Evolutionary conservation across 2,329 filamentous ascomycete species (phyloP).

Genomic region (Epichloe glyceriae): DNA sequence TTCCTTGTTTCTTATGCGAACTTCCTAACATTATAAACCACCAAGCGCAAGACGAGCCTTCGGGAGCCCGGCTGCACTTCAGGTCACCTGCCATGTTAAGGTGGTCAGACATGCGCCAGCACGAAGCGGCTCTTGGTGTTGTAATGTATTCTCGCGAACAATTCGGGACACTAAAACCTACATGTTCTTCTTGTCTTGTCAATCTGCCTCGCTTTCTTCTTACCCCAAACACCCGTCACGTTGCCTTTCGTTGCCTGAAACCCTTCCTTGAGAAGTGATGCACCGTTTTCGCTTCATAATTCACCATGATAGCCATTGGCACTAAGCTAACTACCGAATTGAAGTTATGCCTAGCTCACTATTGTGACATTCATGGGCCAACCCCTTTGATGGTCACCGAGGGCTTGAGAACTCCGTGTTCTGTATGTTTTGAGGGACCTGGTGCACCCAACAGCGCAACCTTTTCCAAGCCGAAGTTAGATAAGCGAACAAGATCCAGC

Average conservation of each 20-base stretch:
- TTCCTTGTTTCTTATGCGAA: slow-evolving; percentile 4
- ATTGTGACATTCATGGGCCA: slow-evolving; percentile 57
- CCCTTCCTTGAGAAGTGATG: neutral
- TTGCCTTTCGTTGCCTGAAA: neutral
- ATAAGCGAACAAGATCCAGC: slow-evolving; percentile 28
- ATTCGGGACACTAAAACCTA: neutral
- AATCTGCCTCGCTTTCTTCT: neutral
- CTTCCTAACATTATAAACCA: neutral
- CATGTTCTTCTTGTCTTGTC: neutral
- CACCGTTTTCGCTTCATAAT: neutral
- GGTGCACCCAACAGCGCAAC: slow-evolving; percentile 1
- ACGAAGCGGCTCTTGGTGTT: neutral
- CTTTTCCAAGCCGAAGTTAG: slow-evolving; percentile 10
- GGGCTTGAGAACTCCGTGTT: slow-evolving; percentile 47
- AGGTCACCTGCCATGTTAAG: slow-evolving; percentile 2
- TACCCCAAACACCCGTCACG: neutral
- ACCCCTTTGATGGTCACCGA: slow-evolving; percentile 60
- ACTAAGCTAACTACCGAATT: slow-evolving; percentile 23
- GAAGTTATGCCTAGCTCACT: slow-evolving; percentile 57
- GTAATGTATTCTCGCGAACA: neutral
- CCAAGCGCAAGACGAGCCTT: neutral
- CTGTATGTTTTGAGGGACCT: slow-evolving; percentile 39
- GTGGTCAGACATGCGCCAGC: slow-evolving; percentile 1
- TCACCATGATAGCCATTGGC: slow-evolving; percentile 15
- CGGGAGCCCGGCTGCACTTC: neutral